Evolutionary conservation across 805 yeast species (phyloP).

Genomic region (Saccharomyces mikatae): DNA sequence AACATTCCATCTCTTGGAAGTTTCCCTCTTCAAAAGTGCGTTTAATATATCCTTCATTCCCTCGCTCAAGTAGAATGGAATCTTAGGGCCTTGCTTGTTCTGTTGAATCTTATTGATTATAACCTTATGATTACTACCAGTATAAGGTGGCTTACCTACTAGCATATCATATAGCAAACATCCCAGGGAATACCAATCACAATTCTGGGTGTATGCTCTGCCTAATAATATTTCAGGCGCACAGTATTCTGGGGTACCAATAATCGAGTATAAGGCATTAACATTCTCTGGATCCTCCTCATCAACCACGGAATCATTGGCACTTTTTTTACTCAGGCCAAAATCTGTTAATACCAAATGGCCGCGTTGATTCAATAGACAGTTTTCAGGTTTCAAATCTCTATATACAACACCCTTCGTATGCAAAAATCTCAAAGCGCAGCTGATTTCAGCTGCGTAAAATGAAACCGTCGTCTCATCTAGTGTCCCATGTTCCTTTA

Average conservation of each 20-base stretch:
- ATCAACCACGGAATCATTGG: slow-evolving; percentile 1
- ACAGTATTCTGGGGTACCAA: slow-evolving; percentile 45
- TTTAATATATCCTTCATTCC: slow-evolving; percentile 73
- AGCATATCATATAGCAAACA: slow-evolving; percentile 72
- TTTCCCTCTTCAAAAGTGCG: slow-evolving; percentile 61
- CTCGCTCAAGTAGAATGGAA: slow-evolving; percentile 68
- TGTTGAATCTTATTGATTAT: slow-evolving; percentile 68
- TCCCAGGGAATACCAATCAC: slow-evolving; percentile 92
- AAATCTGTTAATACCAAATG: slow-evolving; percentile 79
- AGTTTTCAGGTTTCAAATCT: slow-evolving; percentile 84
- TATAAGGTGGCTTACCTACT: slow-evolving; percentile 82
- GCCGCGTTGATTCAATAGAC: slow-evolving; percentile 62
- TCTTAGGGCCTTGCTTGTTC: slow-evolving; percentile 44
- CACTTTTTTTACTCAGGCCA: slow-evolving; percentile 53
- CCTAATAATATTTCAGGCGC: slow-evolving; percentile 86
- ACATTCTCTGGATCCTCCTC: slow-evolving; percentile 24
- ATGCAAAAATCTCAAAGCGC: slow-evolving; percentile 71
- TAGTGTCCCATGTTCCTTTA: slow-evolving; percentile 35
- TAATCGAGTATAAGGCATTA: slow-evolving; percentile 31
- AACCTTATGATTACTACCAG: slow-evolving; percentile 69
- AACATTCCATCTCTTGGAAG: slow-evolving; percentile 55
- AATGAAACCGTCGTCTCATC: slow-evolving; percentile 64
- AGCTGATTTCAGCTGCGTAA: slow-evolving; percentile 72
- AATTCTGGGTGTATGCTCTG: slow-evolving; percentile 64
- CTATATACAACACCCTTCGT: slow-evolving; percentile 76